These are phyloP conservation scores for Coemansia reversa DNA, from an alignment of 192 early-diverging fungal genomes.

Conservation along the genomic window DNA sequence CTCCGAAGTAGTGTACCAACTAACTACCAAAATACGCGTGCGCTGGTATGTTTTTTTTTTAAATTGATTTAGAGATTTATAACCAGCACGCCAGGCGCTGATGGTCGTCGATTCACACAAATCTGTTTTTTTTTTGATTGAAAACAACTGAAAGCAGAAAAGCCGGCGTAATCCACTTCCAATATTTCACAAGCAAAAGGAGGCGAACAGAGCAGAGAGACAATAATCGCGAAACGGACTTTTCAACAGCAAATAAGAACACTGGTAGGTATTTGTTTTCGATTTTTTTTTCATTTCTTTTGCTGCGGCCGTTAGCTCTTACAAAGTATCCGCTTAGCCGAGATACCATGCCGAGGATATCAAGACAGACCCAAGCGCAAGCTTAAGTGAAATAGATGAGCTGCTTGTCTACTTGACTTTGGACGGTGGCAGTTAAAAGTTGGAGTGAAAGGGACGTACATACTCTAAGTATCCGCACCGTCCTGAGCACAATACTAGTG, in stretches of 20 bases:
- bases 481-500: not conserved
- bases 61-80: not conserved
- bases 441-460: no score
- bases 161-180: not conserved
- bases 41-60: not conserved
- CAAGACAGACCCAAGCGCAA: not conserved
- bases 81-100: conserved; percentile 1
- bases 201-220: not conserved
- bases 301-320: not conserved
- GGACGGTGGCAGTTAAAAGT: not conserved
- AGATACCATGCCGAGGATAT: not conserved
- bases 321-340: not conserved
- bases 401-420: not conserved
- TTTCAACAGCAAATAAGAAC: not conserved
- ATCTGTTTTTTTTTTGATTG: not conserved
- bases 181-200: not conserved
- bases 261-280: not conserved
- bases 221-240: not conserved
- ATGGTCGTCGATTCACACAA: not conserved
- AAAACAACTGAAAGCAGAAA: not conserved
- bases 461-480: not conserved
- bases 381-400: not conserved
- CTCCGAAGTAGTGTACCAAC: not conserved
- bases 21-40: not conserved
- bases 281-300: not conserved